phyloP scores from a whole-genome alignment of 2,329 filamentous ascomycete genomes.

The Pseudophaeomoniella oleicola region DNA sequence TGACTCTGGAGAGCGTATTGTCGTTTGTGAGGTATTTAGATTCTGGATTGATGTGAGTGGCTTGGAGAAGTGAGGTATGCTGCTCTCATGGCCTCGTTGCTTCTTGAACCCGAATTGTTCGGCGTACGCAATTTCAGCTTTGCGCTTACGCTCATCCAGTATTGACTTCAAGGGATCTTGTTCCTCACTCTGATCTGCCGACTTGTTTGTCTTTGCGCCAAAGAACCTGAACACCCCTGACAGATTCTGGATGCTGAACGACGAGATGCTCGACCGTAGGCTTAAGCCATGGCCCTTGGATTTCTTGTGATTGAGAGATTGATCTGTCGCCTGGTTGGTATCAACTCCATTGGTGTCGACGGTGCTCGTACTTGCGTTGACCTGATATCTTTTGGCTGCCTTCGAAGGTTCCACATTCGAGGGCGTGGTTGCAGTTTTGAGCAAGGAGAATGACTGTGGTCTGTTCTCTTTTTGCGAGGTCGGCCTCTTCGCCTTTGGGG shows the following conservation, averaged over 20 bases:
- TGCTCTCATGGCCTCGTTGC: background rate
- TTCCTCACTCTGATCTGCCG: background rate
- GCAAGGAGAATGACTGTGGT: too few relatives aligned
- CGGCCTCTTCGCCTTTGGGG: too few relatives aligned
- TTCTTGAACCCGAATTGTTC: slow-evolving; percentile 11
- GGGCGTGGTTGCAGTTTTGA: too few relatives aligned
- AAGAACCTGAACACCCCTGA: slow-evolving; percentile 3
- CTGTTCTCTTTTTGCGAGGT: too few relatives aligned
- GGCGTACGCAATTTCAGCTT: slow-evolving; percentile 12
- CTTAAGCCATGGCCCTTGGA: slow-evolving; percentile 7
- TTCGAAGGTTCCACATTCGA: too few relatives aligned
- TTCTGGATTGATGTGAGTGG: background rate
- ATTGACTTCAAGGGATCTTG: slow-evolving; percentile 4
- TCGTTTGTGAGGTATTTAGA: background rate
- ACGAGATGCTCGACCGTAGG: slow-evolving; percentile 11
- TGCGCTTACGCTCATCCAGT: slow-evolving; percentile 13
- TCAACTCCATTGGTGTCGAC: too few relatives aligned
- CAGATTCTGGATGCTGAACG: slow-evolving; percentile 9
- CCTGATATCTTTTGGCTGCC: too few relatives aligned
- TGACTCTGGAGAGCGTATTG: background rate
- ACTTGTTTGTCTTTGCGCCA: slow-evolving; percentile 6
- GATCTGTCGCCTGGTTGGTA: too few relatives aligned
- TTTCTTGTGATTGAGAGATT: slow-evolving; percentile 2
- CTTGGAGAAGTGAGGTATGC: background rate
- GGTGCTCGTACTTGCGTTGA: too few relatives aligned